phyloP scores from a whole-genome alignment of 805 yeast genomes.

The Nakazawaea populi region DNA sequence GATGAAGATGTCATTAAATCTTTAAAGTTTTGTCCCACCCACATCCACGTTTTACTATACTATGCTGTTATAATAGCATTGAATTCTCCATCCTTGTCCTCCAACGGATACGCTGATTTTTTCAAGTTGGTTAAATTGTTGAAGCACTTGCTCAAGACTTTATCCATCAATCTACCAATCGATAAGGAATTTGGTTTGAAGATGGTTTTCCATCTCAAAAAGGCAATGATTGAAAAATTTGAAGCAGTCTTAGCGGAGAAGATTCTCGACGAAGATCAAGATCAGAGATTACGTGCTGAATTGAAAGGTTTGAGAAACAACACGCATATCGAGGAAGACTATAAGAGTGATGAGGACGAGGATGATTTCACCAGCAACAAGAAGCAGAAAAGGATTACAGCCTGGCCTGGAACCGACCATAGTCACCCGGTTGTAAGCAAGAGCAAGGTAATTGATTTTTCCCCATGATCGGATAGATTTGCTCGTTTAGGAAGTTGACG shows the following conservation, averaged over 20 bases:
- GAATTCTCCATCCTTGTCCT: slow-evolving; percentile 34
- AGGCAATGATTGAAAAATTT: slow-evolving; percentile 22
- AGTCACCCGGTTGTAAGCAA: slow-evolving; percentile 43
- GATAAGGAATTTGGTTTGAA: slow-evolving; percentile 45
- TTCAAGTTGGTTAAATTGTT: slow-evolving; percentile 36
- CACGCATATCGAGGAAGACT: slow-evolving; percentile 11
- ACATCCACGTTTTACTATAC: slow-evolving; percentile 65
- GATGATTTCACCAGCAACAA: slow-evolving; percentile 13
- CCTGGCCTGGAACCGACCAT: slow-evolving; percentile 69
- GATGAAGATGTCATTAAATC: slow-evolving; percentile 54
- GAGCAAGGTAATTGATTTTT: slow-evolving; percentile 1
- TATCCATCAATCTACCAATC: slow-evolving; percentile 42
- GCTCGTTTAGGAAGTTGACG: background rate
- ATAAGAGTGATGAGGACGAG: slow-evolving; percentile 4
- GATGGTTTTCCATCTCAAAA: slow-evolving; percentile 26
- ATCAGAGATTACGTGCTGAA: slow-evolving; percentile 15
- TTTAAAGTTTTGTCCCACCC: slow-evolving; percentile 62
- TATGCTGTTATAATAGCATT: slow-evolving; percentile 56
- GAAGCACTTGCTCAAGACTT: slow-evolving; percentile 34
- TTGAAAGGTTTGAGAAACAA: slow-evolving; percentile 18
- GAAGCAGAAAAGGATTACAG: slow-evolving; percentile 26
- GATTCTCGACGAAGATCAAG: slow-evolving; percentile 10
- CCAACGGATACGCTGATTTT: slow-evolving; percentile 17
- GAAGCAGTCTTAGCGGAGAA: slow-evolving; percentile 13
- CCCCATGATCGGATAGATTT: background rate